phyloP scores from a whole-genome alignment of 495 filamentous ascomycete genomes.

The Penicillium herquei region DNA sequence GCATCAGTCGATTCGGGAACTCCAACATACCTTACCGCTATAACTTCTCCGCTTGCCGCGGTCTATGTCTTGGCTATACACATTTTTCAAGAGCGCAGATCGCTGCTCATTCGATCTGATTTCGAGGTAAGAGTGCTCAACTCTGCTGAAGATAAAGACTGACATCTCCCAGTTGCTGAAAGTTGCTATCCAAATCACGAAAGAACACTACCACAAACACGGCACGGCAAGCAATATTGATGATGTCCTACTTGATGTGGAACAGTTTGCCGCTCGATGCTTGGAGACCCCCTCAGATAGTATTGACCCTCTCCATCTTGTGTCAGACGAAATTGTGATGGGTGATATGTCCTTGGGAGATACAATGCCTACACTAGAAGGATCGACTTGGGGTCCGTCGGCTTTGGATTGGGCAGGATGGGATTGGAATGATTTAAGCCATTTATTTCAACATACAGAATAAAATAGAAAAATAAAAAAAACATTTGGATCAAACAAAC shows the following conservation, averaged over 20 bases:
- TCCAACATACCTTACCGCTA: constrained; percentile 2
- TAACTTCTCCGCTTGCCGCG: constrained; percentile 11
- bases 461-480: neutral
- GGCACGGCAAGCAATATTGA: constrained; percentile 6
- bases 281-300: neutral
- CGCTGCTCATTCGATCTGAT: constrained; percentile 14
- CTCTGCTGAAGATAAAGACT: neutral
- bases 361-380: neutral
- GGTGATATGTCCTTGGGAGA: neutral
- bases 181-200: constrained; percentile 8
- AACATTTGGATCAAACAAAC: neutral
- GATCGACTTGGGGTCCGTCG: constrained; percentile 7
- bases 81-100: constrained; percentile 6
- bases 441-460: constrained; percentile 14
- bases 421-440: constrained; percentile 19
- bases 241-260: constrained; percentile 7
- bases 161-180: constrained; percentile 11
- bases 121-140: constrained; percentile 7
- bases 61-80: constrained; percentile 9
- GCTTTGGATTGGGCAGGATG: constrained; percentile 14
- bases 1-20: constrained; percentile 4
- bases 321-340: neutral
- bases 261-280: neutral
- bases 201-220: constrained; percentile 7
- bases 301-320: too few species aligned